These are phyloP conservation scores for Citrullus amarus DNA, from an alignment of 306 rosid genomes.

Conservation along the genomic window DNA sequence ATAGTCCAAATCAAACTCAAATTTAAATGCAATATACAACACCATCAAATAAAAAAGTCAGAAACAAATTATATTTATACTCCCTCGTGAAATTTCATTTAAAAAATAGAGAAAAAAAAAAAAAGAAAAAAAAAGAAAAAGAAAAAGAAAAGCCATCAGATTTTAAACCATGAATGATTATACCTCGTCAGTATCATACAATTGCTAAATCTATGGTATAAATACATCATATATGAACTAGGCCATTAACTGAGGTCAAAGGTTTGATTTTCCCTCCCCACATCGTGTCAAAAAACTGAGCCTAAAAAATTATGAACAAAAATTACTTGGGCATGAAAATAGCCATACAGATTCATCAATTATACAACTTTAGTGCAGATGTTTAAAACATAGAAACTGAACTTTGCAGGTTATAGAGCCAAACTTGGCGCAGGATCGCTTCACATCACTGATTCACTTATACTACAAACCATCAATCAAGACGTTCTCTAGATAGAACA, in stretches of 20 bases:
- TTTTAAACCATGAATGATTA: neutral
- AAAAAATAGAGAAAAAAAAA: too few species aligned
- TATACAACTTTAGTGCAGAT: neutral
- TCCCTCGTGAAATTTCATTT: neutral
- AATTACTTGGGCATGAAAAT: neutral
- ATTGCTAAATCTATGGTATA: neutral
- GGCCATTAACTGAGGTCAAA: neutral
- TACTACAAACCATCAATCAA: neutral
- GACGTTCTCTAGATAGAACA: neutral
- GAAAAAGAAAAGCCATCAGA: neutral
- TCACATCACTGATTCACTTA: neutral
- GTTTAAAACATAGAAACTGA: neutral
- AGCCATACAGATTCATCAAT: neutral
- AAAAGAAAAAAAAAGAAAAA: too few species aligned
- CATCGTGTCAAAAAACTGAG: too few species aligned
- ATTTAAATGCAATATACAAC: neutral
- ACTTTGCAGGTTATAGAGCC: neutral
- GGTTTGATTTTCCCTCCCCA: too few species aligned
- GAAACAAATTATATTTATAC: neutral
- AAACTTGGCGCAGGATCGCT: neutral
- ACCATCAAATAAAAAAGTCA: neutral
- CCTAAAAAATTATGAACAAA: neutral
- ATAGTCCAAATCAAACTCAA: neutral
- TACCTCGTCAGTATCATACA: neutral
- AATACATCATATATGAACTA: neutral